A percentile compares a stretch with the other conserved stretches of the same genome.
These are phyloP conservation scores for Phlegmacium glaucopus DNA, from an alignment of 768 basidiomycete genomes.

Conservation along the genomic window DNA sequence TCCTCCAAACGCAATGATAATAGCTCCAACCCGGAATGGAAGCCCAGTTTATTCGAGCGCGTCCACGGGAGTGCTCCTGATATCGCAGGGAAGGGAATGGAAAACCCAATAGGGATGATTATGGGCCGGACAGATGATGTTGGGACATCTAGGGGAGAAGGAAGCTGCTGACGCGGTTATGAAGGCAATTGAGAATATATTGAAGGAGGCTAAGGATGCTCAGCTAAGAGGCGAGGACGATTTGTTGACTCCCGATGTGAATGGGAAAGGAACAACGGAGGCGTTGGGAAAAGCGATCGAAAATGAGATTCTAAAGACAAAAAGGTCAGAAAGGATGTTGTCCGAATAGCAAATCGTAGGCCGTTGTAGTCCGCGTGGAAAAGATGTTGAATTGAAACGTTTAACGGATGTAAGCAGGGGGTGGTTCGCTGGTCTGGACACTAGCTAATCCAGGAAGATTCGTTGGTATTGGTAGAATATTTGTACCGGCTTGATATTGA, in stretches of 20 bases:
- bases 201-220: slow-evolving; percentile 24
- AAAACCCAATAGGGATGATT: slow-evolving; percentile 56
- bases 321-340: too few relatives aligned
- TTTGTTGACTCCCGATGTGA: slow-evolving; percentile 36
- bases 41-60: slow-evolving; percentile 51
- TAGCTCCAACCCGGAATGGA: slow-evolving; percentile 35
- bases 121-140: slow-evolving; percentile 57
- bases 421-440: too few relatives aligned
- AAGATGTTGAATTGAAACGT: too few relatives aligned
- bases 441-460: too few relatives aligned
- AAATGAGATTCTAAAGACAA: slow-evolving; percentile 13
- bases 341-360: too few relatives aligned
- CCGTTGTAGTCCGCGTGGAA: too few relatives aligned
- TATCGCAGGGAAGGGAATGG: slow-evolving; percentile 50
- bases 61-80: slow-evolving; percentile 58
- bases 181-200: slow-evolving; percentile 37
- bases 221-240: too few relatives aligned
- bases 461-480: too few relatives aligned
- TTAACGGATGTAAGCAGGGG: too few relatives aligned
- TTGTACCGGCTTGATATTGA: too few relatives aligned
- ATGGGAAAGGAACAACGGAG: slow-evolving; percentile 34
- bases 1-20: slow-evolving; percentile 24
- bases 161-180: slow-evolving; percentile 35
- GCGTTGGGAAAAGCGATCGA: slow-evolving; percentile 30
- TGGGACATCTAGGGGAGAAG: slow-evolving; percentile 38